Percentiles rank a stretch among this genome's conserved stretches.
phyloP scores from a whole-genome alignment of 2,329 filamentous ascomycete genomes.

The Xylariaceae sp. region DNA sequence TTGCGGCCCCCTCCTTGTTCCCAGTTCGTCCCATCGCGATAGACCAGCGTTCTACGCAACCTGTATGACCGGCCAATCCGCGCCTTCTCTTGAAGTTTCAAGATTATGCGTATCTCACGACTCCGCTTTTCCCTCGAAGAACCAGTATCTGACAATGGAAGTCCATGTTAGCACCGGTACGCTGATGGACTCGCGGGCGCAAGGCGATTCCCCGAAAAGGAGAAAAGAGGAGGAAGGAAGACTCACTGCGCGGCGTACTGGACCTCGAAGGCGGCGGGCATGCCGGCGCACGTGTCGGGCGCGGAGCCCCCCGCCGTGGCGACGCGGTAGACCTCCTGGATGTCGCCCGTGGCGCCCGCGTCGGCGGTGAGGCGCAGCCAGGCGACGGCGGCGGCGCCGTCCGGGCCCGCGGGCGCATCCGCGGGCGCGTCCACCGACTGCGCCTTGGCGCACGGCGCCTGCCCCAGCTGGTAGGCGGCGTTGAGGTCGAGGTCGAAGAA shows the following conservation, averaged over 20 bases:
- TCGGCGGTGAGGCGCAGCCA: constrained; percentile 68
- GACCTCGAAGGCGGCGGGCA: constrained; percentile 58
- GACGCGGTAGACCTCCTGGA: constrained; percentile 74
- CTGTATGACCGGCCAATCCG: too few species aligned
- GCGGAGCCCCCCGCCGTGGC: constrained; percentile 75
- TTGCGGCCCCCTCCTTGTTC: too few species aligned
- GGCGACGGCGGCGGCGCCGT: constrained; percentile 61
- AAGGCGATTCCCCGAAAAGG: background rate
- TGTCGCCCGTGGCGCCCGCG: constrained; percentile 49
- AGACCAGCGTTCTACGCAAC: too few species aligned
- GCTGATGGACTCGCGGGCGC: background rate
- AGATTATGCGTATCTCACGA: too few species aligned
- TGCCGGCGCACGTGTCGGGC: constrained; percentile 64
- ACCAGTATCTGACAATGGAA: constrained; percentile 24
- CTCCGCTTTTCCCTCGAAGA: too few species aligned
- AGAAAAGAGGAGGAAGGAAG: constrained; percentile 11
- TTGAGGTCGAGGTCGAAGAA: constrained; percentile 69
- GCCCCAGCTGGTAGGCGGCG: constrained; percentile 44
- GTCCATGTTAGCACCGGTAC: constrained; percentile 2
- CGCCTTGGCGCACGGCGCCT: constrained; percentile 56
- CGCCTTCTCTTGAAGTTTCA: too few species aligned
- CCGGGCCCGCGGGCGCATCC: constrained; percentile 49
- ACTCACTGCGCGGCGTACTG: constrained; percentile 81
- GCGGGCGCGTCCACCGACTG: constrained; percentile 55
- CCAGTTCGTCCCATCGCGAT: too few species aligned